phyloP scores from a whole-genome alignment of 768 basidiomycete species.

The Lactarius sanguifluus region DNA sequence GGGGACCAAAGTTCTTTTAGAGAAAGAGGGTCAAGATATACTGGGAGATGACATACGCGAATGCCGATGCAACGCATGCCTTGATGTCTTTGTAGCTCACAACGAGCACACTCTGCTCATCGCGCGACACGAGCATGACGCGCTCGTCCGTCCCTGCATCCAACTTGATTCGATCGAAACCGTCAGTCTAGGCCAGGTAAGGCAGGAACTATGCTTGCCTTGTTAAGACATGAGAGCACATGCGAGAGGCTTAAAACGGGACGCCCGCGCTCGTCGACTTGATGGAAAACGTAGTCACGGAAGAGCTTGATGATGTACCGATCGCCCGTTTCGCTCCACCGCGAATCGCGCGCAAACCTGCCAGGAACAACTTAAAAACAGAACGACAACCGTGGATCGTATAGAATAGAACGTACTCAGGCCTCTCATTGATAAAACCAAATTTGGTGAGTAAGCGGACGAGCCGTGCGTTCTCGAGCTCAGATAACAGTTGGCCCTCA shows the following conservation, averaged over 20 bases:
- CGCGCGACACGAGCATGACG: constrained; percentile 90
- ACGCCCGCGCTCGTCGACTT: constrained; percentile 86
- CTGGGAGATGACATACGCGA: constrained; percentile 53
- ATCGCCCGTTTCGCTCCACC: constrained; percentile 99
- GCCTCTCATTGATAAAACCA: constrained; percentile 98
- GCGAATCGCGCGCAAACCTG: constrained; percentile 91
- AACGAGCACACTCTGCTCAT: constrained; percentile 94
- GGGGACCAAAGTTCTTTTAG: neutral
- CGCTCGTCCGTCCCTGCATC: constrained; percentile 93
- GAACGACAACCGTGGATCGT: neutral
- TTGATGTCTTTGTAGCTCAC: constrained; percentile 93
- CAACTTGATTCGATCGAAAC: constrained; percentile 49
- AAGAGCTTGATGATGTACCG: constrained; percentile 98
- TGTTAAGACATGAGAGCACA: constrained; percentile 90
- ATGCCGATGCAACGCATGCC: constrained; percentile 78
- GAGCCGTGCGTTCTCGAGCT: constrained; percentile 91
- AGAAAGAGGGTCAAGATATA: neutral
- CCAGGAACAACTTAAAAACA: neutral
- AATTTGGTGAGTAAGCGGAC: constrained; percentile 90
- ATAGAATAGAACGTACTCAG: constrained; percentile 65
- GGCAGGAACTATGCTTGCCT: constrained; percentile 49
- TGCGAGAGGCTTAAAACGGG: constrained; percentile 90
- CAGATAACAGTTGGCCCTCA: constrained; percentile 80
- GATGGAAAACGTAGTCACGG: constrained; percentile 97
- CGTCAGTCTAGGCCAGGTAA: constrained; percentile 1